These are phyloP conservation scores for Syncephalastrum racemosum DNA, from an alignment of 371 early-diverging fungal species.

Conservation along the genomic window DNA sequence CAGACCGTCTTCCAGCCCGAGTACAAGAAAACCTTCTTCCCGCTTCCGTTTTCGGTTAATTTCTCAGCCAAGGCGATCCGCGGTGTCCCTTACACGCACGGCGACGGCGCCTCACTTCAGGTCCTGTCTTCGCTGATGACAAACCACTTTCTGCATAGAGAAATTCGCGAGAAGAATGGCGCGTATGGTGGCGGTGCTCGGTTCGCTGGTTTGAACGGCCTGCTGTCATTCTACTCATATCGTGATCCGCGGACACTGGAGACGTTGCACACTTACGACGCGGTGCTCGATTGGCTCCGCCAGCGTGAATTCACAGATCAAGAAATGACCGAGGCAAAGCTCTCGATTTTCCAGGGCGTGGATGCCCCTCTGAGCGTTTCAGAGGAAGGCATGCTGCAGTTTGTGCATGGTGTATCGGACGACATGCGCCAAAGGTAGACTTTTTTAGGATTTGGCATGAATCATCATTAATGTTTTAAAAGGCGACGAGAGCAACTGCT, in stretches of 20 bases:
- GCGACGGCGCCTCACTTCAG: conserved; percentile 78
- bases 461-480: conserved; percentile 14
- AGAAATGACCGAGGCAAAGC: conserved; percentile 89
- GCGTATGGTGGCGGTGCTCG: conserved; percentile 93
- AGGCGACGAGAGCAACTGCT: conserved; percentile 80
- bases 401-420: conserved; percentile 75
- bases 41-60: conserved; percentile 86
- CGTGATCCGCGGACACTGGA: conserved; percentile 85
- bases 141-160: conserved; percentile 84
- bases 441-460: background rate
- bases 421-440: conserved; percentile 82
- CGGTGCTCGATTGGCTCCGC: conserved; percentile 69
- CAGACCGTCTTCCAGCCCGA: conserved; percentile 33
- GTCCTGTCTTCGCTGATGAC: conserved; percentile 83
- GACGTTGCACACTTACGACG: conserved; percentile 71
- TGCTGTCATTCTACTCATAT: conserved; percentile 90
- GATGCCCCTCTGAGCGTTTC: conserved; percentile 86
- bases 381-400: conserved; percentile 82
- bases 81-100: conserved; percentile 83
- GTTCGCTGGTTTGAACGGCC: conserved; percentile 72
- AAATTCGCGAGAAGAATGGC: conserved; percentile 95
- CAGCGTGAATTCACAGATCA: conserved; percentile 51
- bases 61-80: conserved; percentile 74
- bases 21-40: conserved; percentile 53
- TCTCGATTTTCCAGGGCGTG: conserved; percentile 83